Percentiles rank a stretch among this genome's conserved stretches.
phyloP scores from a whole-genome alignment of 2,329 filamentous ascomycete species.

The Colletotrichum tropicale region DNA sequence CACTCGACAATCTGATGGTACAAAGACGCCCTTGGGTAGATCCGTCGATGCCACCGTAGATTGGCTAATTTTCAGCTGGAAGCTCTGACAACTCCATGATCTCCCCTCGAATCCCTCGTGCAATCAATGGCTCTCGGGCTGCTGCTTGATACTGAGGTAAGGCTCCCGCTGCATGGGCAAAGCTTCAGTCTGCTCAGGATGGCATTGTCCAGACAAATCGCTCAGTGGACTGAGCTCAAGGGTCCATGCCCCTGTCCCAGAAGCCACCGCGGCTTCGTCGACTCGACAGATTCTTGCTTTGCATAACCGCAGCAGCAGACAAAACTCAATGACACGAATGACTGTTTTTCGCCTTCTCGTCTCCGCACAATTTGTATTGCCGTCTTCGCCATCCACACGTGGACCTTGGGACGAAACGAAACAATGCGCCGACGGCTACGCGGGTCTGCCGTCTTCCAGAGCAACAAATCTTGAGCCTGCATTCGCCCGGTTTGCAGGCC shows the following conservation, averaged over 20 bases:
- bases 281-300: background rate
- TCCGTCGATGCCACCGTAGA: background rate
- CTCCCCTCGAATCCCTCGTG: background rate
- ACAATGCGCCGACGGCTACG: constrained; percentile 1
- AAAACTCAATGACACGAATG: background rate
- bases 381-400: constrained; percentile 5
- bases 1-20: background rate
- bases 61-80: background rate
- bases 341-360: background rate
- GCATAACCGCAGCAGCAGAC: background rate
- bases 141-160: background rate
- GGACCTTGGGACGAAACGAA: constrained; percentile 16
- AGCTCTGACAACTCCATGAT: background rate
- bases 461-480: background rate
- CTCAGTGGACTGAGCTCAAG: background rate
- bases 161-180: background rate
- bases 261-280: background rate
- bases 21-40: background rate
- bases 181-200: background rate
- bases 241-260: background rate
- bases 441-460: background rate
- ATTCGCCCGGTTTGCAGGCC: background rate
- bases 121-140: background rate
- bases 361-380: background rate
- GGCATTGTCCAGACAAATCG: background rate